Evolutionary conservation across 768 basidiomycete genomes (phyloP).

Genomic region (Fomitopsis pulvina): DNA sequence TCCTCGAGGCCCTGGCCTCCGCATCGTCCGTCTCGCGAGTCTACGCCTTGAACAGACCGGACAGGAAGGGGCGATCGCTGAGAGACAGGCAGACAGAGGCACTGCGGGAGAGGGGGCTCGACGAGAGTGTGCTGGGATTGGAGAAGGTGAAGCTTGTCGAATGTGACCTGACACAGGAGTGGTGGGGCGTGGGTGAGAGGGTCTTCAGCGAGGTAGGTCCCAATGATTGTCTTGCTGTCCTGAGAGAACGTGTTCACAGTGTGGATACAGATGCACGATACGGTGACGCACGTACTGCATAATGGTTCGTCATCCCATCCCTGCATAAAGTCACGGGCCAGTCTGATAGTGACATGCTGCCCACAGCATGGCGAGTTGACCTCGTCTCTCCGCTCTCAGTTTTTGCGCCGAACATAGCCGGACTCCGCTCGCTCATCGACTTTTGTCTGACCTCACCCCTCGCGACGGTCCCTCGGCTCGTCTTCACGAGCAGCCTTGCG

Average conservation of each 20-base stretch:
- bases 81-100: conserved; percentile 7
- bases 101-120: conserved; percentile 11
- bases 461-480: conserved; percentile 20
- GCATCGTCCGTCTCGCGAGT: conserved; percentile 13
- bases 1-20: conserved; percentile 19
- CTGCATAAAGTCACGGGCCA: not conserved
- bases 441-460: conserved; percentile 24
- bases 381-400: conserved; percentile 27
- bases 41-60: conserved; percentile 19
- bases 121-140: not conserved
- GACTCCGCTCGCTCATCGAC: conserved; percentile 28
- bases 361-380: conserved; percentile 29
- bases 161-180: conserved; percentile 3
- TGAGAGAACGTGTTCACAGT: not conserved
- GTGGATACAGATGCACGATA: conserved; percentile 6
- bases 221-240: not conserved
- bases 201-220: conserved; percentile 26
- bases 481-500: conserved; percentile 10
- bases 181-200: conserved; percentile 7
- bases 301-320: conserved; percentile 7
- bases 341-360: not conserved
- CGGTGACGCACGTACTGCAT: conserved; percentile 1
- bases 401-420: conserved; percentile 25
- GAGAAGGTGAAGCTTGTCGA: conserved; percentile 9
- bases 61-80: not conserved